Conservation (phyloP, 1,284 basidiomycete species). For the Trichosporon sp. region DNA sequence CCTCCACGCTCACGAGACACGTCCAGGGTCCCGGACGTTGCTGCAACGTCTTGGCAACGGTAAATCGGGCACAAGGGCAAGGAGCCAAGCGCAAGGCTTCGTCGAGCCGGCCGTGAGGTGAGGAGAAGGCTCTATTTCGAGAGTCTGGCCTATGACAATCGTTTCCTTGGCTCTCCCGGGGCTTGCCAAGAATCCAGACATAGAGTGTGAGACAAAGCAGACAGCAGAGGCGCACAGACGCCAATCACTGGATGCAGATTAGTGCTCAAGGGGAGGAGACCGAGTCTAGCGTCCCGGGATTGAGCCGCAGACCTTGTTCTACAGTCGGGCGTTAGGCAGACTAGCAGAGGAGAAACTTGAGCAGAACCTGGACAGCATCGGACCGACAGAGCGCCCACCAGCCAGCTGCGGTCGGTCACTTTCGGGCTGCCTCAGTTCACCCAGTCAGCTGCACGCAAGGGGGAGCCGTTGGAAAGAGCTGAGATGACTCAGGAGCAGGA, state of each 20-base stretch:
- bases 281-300: not conserved
- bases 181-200: not conserved
- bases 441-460: not conserved
- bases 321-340: not conserved
- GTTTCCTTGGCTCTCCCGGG: not conserved
- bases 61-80: not conserved
- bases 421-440: not conserved
- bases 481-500: not conserved
- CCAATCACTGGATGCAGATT: not conserved
- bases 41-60: constrained; percentile 2
- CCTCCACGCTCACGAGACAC: not conserved
- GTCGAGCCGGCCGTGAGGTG: not conserved
- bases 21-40: not conserved
- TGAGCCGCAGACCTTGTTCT: not conserved
- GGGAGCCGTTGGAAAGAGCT: not conserved
- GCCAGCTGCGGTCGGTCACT: constrained; percentile 8
- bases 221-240: not conserved
- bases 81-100: not conserved
- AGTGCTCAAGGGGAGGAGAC: not conserved
- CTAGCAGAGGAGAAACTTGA: not conserved
- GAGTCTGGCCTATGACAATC: not conserved
- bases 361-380: not conserved
- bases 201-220: not conserved
- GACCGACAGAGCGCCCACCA: not conserved
- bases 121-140: not conserved